These are phyloP conservation scores for Triticum monococcum DNA, from an alignment of 176 grass and related monocot species.

Conservation along the genomic window DNA sequence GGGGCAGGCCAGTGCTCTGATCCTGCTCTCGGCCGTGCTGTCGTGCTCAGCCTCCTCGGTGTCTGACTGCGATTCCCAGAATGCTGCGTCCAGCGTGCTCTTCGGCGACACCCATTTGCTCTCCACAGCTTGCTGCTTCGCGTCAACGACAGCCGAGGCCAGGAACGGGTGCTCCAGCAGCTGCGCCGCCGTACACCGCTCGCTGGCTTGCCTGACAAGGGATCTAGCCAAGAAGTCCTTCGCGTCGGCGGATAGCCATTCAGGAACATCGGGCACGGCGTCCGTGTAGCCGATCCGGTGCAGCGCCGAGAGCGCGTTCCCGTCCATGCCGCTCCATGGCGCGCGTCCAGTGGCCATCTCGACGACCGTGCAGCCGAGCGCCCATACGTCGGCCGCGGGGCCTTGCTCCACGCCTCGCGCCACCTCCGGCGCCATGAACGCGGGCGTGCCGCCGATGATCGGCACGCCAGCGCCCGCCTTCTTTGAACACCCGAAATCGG, in stretches of 20 bases:
- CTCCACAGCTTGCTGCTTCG: not conserved
- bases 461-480: too few species aligned
- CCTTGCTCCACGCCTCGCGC: slow-evolving; percentile 72
- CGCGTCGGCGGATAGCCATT: slow-evolving; percentile 49
- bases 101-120: slow-evolving; percentile 61
- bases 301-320: slow-evolving; percentile 42
- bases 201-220: not conserved
- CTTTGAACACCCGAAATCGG: slow-evolving; percentile 67
- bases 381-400: slow-evolving; percentile 71
- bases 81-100: slow-evolving; percentile 59
- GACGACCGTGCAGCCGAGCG: slow-evolving; percentile 57
- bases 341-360: slow-evolving; percentile 72
- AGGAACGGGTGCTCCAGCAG: slow-evolving; percentile 63
- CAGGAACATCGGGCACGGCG: slow-evolving; percentile 38
- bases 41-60: slow-evolving; percentile 6
- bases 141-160: not conserved
- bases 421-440: slow-evolving; percentile 94
- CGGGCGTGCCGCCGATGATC: slow-evolving; percentile 64
- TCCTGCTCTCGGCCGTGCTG: slow-evolving; percentile 10
- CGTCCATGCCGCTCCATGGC: slow-evolving; percentile 32
- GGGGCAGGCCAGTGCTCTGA: not conserved
- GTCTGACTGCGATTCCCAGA: slow-evolving; percentile 51
- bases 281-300: slow-evolving; percentile 60
- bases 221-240: not conserved
- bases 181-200: slow-evolving; percentile 51